A percentile compares a stretch with the other conserved stretches of the same genome.
Conservation (phyloP, 164 flowering plant species). For the Macadamia tetraphylla region DNA sequence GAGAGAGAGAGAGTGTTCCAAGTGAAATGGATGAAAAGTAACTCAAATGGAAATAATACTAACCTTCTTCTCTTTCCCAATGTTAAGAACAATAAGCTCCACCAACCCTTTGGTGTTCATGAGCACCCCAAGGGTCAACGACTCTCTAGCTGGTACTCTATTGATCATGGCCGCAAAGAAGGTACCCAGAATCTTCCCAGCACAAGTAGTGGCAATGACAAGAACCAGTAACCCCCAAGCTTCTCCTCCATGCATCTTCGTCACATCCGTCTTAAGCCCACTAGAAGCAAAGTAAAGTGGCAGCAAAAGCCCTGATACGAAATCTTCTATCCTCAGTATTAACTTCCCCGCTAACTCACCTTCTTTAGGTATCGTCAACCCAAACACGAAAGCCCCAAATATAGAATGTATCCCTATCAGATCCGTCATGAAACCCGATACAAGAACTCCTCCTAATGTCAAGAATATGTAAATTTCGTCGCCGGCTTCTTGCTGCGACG, state of each 20-base stretch:
- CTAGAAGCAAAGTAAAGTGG: slow-evolving; percentile 14
- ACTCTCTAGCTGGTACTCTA: neutral
- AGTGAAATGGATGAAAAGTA: no score
- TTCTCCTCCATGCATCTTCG: neutral
- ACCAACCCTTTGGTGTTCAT: slow-evolving; percentile 11
- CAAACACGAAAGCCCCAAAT: slow-evolving; percentile 23
- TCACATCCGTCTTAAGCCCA: slow-evolving; percentile 16
- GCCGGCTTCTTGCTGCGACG: slow-evolving; percentile 4
- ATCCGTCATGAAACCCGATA: slow-evolving; percentile 15
- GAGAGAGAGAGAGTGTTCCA: no score
- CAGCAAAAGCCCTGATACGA: slow-evolving; percentile 15
- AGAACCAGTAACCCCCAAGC: neutral
- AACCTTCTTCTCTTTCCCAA: neutral
- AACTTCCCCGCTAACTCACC: neutral
- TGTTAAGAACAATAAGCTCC: slow-evolving; percentile 7
- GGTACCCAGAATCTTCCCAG: neutral
- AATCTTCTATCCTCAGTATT: slow-evolving; percentile 10
- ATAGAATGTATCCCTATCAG: slow-evolving; percentile 12
- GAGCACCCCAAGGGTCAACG: slow-evolving; percentile 1
- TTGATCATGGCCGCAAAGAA: neutral
- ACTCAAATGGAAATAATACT: no score
- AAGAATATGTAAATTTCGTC: slow-evolving; percentile 11
- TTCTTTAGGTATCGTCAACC: slow-evolving; percentile 18
- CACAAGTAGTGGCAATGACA: neutral
- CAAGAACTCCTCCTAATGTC: slow-evolving; percentile 11